These are phyloP conservation scores for Leccinum longicurvipes DNA, from an alignment of 768 basidiomycete genomes.

Conservation along the genomic window DNA sequence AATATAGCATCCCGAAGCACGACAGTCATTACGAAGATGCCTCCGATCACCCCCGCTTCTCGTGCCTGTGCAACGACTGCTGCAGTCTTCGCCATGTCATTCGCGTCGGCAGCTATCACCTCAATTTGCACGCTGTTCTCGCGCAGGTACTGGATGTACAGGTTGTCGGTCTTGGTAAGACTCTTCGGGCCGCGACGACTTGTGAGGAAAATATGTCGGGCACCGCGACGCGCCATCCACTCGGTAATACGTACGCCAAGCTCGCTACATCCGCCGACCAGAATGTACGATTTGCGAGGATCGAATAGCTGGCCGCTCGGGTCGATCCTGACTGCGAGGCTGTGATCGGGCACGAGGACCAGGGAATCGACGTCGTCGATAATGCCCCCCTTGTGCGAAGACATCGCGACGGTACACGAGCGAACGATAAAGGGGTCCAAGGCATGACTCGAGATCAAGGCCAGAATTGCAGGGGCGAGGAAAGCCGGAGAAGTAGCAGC, in stretches of 20 bases:
- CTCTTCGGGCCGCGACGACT: slow-evolving; percentile 20
- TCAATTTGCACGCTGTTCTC: slow-evolving; percentile 23
- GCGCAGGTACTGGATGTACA: slow-evolving; percentile 29
- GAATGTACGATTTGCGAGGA: slow-evolving; percentile 24
- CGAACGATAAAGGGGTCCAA: slow-evolving; percentile 10
- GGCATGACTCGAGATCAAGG: slow-evolving; percentile 19
- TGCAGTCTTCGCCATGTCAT: slow-evolving; percentile 21
- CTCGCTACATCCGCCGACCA: slow-evolving; percentile 21
- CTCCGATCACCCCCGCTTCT: slow-evolving; percentile 28
- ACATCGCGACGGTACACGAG: slow-evolving; percentile 11
- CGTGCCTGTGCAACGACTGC: slow-evolving; percentile 21
- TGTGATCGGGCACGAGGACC: slow-evolving; percentile 16
- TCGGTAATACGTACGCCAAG: slow-evolving; percentile 28
- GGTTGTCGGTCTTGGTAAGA: slow-evolving; percentile 21
- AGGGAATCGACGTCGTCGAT: slow-evolving; percentile 8
- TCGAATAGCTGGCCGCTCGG: slow-evolving; percentile 29
- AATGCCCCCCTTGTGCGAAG: slow-evolving; percentile 3
- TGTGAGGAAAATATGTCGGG: slow-evolving; percentile 32
- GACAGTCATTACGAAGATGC: slow-evolving; percentile 34
- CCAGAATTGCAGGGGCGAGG: slow-evolving; percentile 16
- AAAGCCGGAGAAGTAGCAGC: slow-evolving; percentile 17
- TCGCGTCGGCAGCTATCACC: slow-evolving; percentile 27
- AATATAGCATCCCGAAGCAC: slow-evolving; percentile 34
- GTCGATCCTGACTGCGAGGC: slow-evolving; percentile 17
- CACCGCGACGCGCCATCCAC: slow-evolving; percentile 34